Base-by-base conservation (phyloP, 1,284 basidiomycete genomes). In the Sparassis latifolia region DNA sequence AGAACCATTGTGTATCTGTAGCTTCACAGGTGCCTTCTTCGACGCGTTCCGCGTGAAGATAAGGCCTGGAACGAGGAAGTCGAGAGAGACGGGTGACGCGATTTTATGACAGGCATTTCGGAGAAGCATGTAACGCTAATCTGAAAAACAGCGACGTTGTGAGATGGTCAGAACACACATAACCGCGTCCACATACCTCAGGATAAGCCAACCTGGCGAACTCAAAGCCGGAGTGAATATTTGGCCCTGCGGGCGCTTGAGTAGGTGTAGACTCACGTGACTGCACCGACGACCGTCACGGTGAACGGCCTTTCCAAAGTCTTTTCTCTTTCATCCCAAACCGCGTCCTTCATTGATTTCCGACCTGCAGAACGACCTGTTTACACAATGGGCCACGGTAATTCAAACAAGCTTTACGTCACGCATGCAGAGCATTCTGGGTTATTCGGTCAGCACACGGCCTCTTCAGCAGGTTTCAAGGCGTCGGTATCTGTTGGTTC, bases 371-470 rank as follows among this genome's bases (percentile, higher is more conserved):
- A 20, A 27, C 32, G 20, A 38, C 32, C n/a, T 4, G 10, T 41
- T 12, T 37, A 37, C 35, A 37, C 52, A 50, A 89, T 89, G 88
- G 89, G 89, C 28, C 89, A 91, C 71, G 89, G 89, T 65, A 89
- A 88, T 64, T 87, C 84, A 32, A 79, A 90, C 74, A 91, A 91
- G 64, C 69, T 92, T 5, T 92, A 92, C 62, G 88, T 92, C 62
- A 92, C 89, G 4, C 89, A 92, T 65, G 81, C 85, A 32, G 89
- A 92, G 63, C 89, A 92, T 63, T 74, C 86, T 20, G 89, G 89
- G 37, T 70, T 79, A 47, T 78, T 86, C 64, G 89, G 89, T 28
- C 81, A 84, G 42, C 89, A 91, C 65, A 86, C 87, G 0, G 77
- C 78, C 7, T 78, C 88, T 10, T 88, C 86, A 28, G 76, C 74